Conservation (phyloP, 2,329 filamentous ascomycete genomes). For the Xylaria arbuscula region DNA sequence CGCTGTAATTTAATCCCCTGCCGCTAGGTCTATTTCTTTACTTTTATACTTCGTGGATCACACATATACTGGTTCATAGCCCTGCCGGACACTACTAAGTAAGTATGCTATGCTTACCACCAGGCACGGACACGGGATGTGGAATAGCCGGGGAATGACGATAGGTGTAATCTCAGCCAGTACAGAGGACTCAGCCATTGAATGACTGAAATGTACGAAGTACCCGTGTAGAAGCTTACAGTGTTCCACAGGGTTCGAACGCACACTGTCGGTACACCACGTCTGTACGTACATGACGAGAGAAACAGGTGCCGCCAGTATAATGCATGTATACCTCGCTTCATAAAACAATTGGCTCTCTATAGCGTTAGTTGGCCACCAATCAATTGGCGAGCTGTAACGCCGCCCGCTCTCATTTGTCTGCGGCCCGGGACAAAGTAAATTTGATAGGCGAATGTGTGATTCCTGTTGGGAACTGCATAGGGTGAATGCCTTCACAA, state of each 20-base stretch:
- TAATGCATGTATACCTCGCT: conserved; percentile 10
- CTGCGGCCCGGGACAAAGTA: conserved; percentile 10
- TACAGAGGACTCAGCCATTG: no score
- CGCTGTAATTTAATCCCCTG: conserved; percentile 29
- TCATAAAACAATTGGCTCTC: conserved; percentile 27
- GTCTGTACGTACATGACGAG: conserved; percentile 7
- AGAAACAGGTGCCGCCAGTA: conserved; percentile 8
- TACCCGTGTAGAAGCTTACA: no score
- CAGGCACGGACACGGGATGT: background rate
- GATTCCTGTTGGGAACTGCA: conserved; percentile 27
- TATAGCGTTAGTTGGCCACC: conserved; percentile 9
- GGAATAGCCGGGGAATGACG: background rate
- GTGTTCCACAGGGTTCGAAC: background rate
- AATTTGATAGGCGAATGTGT: conserved; percentile 23
- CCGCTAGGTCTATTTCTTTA: background rate
- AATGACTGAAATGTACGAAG: background rate
- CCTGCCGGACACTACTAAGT: conserved; percentile 1
- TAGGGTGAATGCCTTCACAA: conserved; percentile 7
- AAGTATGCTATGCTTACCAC: background rate
- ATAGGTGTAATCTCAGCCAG: background rate
- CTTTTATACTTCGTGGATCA: conserved; percentile 8
- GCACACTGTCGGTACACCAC: background rate
- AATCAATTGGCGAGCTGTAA: conserved; percentile 14
- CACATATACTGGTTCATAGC: conserved; percentile 6
- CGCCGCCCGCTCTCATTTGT: conserved; percentile 22